phyloP scores from a whole-genome alignment of 179 eudicot genomes.

The Nepenthes alata region DNA sequence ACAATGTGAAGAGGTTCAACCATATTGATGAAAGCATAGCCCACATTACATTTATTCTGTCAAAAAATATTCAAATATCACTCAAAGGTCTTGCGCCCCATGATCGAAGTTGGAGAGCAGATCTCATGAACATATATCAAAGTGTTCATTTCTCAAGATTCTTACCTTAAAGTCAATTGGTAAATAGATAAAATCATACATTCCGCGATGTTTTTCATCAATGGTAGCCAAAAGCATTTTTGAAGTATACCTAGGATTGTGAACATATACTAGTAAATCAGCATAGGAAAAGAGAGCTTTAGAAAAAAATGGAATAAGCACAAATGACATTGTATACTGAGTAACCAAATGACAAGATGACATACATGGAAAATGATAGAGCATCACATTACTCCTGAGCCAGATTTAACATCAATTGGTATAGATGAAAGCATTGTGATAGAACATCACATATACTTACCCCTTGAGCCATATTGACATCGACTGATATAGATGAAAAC shows the following conservation, averaged over 20 bases:
- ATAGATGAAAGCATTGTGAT: too few relatives aligned
- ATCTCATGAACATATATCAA: neutral
- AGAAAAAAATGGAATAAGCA: neutral
- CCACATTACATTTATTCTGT: constrained; percentile 81
- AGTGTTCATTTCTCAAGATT: neutral
- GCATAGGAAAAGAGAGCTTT: too few relatives aligned
- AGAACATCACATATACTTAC: too few relatives aligned
- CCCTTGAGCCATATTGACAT: too few relatives aligned
- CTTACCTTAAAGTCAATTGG: constrained; percentile 74
- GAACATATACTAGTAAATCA: neutral
- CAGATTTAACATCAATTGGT: too few relatives aligned
- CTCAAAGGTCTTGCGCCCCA: neutral
- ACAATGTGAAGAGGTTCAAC: constrained; percentile 48
- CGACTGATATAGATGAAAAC: too few relatives aligned
- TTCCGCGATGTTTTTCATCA: constrained; percentile 56
- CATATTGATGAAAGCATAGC: constrained; percentile 75
- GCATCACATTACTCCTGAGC: too few relatives aligned
- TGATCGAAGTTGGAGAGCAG: neutral
- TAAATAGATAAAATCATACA: constrained; percentile 56
- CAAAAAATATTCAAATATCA: constrained; percentile 2
- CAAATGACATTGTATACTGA: neutral
- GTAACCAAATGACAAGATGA: too few relatives aligned
- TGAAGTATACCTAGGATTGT: constrained; percentile 45
- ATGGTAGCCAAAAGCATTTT: constrained; percentile 63
- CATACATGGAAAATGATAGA: too few relatives aligned